Evolutionary conservation across 2,329 filamentous ascomycete genomes (phyloP).

Genomic region (Cladophialophora chaetospira): DNA sequence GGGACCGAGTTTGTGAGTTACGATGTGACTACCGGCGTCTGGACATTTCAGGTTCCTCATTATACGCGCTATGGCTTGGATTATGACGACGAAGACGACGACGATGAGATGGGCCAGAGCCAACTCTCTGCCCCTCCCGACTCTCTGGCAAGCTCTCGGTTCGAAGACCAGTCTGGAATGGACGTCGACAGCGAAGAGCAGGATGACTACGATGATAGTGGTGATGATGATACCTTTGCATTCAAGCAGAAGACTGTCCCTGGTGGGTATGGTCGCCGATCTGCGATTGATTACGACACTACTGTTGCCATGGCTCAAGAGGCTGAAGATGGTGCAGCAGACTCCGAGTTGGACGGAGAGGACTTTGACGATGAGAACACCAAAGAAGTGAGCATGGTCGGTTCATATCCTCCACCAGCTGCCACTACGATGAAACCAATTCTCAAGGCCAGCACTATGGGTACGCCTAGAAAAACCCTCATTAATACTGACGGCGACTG

Average conservation of each 20-base stretch:
- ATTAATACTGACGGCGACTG: slow-evolving; percentile 74
- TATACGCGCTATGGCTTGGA: slow-evolving; percentile 94
- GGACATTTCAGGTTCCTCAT: slow-evolving; percentile 92
- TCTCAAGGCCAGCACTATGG: slow-evolving; percentile 34
- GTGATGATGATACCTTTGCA: slow-evolving; percentile 61
- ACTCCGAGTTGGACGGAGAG: slow-evolving; percentile 64
- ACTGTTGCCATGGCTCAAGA: slow-evolving; percentile 70
- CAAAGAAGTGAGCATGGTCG: slow-evolving; percentile 80
- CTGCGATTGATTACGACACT: slow-evolving; percentile 58
- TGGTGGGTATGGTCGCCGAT: slow-evolving; percentile 74
- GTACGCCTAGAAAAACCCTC: slow-evolving; percentile 57
- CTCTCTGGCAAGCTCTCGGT: slow-evolving; percentile 36
- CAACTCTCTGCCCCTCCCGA: slow-evolving; percentile 55
- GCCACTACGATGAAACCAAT: slow-evolving; percentile 27
- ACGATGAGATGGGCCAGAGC: slow-evolving; percentile 56
- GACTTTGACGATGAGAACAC: slow-evolving; percentile 56
- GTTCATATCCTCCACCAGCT: slow-evolving; percentile 69
- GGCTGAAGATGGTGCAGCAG: slow-evolving; percentile 78
- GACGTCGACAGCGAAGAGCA: slow-evolving; percentile 35
- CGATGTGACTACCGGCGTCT: slow-evolving; percentile 75
- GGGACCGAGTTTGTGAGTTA: slow-evolving; percentile 84
- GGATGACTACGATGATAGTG: slow-evolving; percentile 35
- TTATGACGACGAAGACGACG: slow-evolving; percentile 76
- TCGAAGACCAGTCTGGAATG: slow-evolving; percentile 29
- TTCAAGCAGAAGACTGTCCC: slow-evolving; percentile 64